phyloP scores from a whole-genome alignment of 495 filamentous ascomycete genomes.

The Neurospora sp. region DNA sequence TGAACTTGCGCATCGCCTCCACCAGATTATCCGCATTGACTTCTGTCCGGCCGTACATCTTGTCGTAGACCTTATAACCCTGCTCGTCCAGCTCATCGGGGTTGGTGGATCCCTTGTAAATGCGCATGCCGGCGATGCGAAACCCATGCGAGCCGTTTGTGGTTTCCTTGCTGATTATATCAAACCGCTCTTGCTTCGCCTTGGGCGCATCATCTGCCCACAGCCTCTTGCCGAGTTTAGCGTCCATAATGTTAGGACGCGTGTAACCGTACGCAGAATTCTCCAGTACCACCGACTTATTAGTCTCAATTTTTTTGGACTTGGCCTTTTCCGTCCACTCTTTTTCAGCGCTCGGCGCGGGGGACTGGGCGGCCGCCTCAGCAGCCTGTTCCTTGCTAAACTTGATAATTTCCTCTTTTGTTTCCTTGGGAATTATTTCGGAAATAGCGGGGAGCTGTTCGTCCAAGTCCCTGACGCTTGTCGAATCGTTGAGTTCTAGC shows the following conservation, averaged over 20 bases:
- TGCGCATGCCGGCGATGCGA: conserved; percentile 88
- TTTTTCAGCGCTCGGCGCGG: conserved; percentile 15
- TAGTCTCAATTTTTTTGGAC: conserved; percentile 54
- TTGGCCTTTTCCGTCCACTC: conserved; percentile 10
- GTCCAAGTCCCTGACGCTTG: conserved; percentile 37
- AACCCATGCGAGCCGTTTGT: conserved; percentile 76
- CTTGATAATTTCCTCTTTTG: conserved; percentile 31
- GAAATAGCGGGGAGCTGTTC: conserved; percentile 39
- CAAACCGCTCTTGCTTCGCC: conserved; percentile 69
- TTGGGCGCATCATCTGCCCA: conserved; percentile 76
- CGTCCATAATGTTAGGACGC: conserved; percentile 85
- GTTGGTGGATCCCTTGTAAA: conserved; percentile 58
- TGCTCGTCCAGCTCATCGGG: conserved; percentile 35
- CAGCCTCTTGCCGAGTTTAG: conserved; percentile 78
- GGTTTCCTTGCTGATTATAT: conserved; percentile 66
- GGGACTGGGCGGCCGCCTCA: conserved; percentile 15
- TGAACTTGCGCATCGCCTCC: conserved; percentile 65
- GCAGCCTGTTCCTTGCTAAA: conserved; percentile 17
- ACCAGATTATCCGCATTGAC: conserved; percentile 63
- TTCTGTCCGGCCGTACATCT: conserved; percentile 65
- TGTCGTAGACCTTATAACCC: conserved; percentile 69
- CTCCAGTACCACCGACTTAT: conserved; percentile 73
- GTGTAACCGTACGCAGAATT: conserved; percentile 77
- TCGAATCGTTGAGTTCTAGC: conserved; percentile 43
- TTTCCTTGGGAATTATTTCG: conserved; percentile 30